Evolutionary conservation across 164 flowering plant species (phyloP).

Genomic region (grape (Vitis vinifera)): ASM3070453v1 NC_081817.1:26923001-26923500

Average conservation of each 20-base stretch:
- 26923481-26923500: too few species aligned
- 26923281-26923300: too few species aligned
- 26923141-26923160: constrained; percentile 91
- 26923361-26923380: too few species aligned
- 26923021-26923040: constrained; percentile 88
- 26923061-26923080: constrained; percentile 91
- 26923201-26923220: not conserved
- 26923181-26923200: constrained; percentile 1
- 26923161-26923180: constrained; percentile 88
- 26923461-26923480: too few species aligned
- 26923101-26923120: constrained; percentile 23
- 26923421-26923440: too few species aligned
- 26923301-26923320: too few species aligned
- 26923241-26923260: not conserved
- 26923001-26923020: constrained; percentile 73
- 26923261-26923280: not conserved
- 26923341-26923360: too few species aligned
- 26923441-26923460: too few species aligned
- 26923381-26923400: too few species aligned
- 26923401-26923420: too few species aligned
- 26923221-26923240: not conserved
- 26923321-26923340: too few species aligned
- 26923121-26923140: constrained; percentile 86
- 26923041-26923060: constrained; percentile 97
- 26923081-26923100: constrained; percentile 30